Base-by-base conservation (phyloP, 306 rosid species). In the Dryas alaskensis region DNA sequence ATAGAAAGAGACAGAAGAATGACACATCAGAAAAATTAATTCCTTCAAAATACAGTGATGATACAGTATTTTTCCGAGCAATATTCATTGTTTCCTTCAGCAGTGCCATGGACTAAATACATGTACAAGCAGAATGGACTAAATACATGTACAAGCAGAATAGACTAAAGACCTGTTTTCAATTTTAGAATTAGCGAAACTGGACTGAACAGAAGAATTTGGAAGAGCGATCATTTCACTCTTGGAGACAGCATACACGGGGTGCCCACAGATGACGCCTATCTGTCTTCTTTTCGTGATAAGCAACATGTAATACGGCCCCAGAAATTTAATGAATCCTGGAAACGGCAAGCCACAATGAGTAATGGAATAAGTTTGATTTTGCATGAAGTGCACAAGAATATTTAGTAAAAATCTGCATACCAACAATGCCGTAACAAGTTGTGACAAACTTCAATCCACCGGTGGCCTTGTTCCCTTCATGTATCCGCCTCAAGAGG, bases 351-450 rank as follows among this genome's bases (percentile, higher is more conserved):
- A 58, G 25, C 10, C 13, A 80, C n/a, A 25, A 73, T 84, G 70
- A 86, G 76, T 68, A 64, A 46, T 17, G 68, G 5, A 46, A 63
- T 2, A 10, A 42, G 58, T 76, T 63, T 57, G 22, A 69, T 27
- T 40, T 43, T 8, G 16, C 57, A 13, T 0, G 10, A 67, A 46
- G 58, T 44, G 53, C 27, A 53, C 61, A 70, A 46, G 47, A 45
- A 48, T 22, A 46, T 53, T 73, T 66, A 42, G 58, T 63, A 10
- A 76, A 48, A 81, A 40, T 55, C 76, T 44, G 70, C 81, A 53
- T 89, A 94, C 99, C 99, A 52, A 94, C 85, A 76, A 94, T 89
- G 69, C 99, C 99, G 68, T 94, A 94, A 82, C 99, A 94, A 61
- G 83, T 79, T 48, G 95, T 85, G 50, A 94, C 85, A 68, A 89